Evolutionary conservation across 768 basidiomycete species (phyloP).

Genomic region (Suillus luteus): DNA sequence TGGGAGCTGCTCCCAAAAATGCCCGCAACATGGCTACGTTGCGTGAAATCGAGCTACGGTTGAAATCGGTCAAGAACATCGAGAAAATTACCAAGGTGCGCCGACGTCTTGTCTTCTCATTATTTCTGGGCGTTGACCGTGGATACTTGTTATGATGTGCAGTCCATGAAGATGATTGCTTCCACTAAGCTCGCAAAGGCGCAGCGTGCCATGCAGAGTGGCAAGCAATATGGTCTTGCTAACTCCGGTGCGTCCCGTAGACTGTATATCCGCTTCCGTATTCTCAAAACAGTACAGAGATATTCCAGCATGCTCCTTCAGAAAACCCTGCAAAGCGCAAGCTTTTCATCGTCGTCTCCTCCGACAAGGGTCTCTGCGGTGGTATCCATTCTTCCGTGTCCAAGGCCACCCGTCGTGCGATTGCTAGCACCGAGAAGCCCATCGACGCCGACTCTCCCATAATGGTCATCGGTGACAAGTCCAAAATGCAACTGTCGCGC

Average conservation of each 20-base stretch:
- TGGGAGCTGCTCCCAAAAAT: conserved; percentile 42
- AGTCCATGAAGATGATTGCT: conserved; percentile 99
- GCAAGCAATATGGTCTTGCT: conserved; percentile 91
- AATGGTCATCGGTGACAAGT: conserved; percentile 96
- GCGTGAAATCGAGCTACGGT: conserved; percentile 93
- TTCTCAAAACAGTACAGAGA: conserved; percentile 52
- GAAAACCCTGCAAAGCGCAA: conserved; percentile 72
- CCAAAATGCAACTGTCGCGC: conserved; percentile 87
- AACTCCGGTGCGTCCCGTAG: conserved; percentile 65
- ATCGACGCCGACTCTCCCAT: conserved; percentile 66
- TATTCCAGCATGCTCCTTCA: conserved; percentile 77
- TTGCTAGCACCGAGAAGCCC: conserved; percentile 50
- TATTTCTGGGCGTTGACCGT: conserved; percentile 1
- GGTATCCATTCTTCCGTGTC: conserved; percentile 98
- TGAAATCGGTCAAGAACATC: conserved; percentile 96
- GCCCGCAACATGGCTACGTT: conserved; percentile 96
- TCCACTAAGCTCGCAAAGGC: conserved; percentile 96
- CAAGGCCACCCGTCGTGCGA: conserved; percentile 79
- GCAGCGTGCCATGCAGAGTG: conserved; percentile 87
- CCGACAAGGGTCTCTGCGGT: conserved; percentile 99
- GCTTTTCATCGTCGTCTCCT: conserved; percentile 93
- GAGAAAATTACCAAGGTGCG: conserved; percentile 99
- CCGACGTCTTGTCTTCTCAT: conserved; percentile 21
- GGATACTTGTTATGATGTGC: conserved; percentile 16
- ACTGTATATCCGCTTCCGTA: conserved; percentile 11